These are phyloP conservation scores for Pestalotiopsis sp. DNA, from an alignment of 2,329 filamentous ascomycete genomes.

Conservation along the genomic window DNA sequence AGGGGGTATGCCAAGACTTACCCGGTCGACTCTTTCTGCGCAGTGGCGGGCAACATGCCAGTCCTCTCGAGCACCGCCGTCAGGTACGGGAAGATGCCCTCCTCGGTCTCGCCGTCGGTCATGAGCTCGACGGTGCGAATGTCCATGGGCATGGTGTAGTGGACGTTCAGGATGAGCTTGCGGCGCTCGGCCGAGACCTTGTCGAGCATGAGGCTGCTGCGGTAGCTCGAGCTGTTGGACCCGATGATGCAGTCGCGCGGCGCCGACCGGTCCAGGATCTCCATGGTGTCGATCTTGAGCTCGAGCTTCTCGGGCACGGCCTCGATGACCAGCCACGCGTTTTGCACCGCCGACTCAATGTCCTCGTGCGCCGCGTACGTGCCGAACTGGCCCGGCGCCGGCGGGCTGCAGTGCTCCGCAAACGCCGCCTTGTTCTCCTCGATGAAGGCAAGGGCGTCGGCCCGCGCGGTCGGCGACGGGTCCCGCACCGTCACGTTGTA, in stretches of 20 bases:
- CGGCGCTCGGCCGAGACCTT: constrained; percentile 38
- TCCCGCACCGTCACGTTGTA: constrained; percentile 9
- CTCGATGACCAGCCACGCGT: constrained; percentile 56
- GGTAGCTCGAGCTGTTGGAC: constrained; percentile 54
- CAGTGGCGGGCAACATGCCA: constrained; percentile 41
- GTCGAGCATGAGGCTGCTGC: constrained; percentile 46
- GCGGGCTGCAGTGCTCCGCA: neutral
- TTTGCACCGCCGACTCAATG: constrained; percentile 38
- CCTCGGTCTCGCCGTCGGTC: constrained; percentile 46
- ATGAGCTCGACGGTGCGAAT: constrained; percentile 52
- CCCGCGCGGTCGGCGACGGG: neutral
- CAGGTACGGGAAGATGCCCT: constrained; percentile 45
- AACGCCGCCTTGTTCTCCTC: constrained; percentile 1
- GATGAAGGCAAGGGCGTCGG: neutral
- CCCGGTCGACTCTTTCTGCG: constrained; percentile 47
- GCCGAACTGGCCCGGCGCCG: constrained; percentile 24
- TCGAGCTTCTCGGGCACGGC: constrained; percentile 50
- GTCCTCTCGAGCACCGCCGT: constrained; percentile 37
- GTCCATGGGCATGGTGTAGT: constrained; percentile 49
- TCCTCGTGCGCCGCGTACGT: constrained; percentile 30
- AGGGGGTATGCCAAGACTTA: neutral
- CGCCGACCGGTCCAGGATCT: constrained; percentile 41
- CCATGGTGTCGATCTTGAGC: constrained; percentile 49
- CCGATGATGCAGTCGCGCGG: constrained; percentile 47
- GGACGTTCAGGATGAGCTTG: constrained; percentile 44